phyloP scores from a whole-genome alignment of 2,329 filamentous ascomycete genomes.

The Paecilomyces fulvus region DNA sequence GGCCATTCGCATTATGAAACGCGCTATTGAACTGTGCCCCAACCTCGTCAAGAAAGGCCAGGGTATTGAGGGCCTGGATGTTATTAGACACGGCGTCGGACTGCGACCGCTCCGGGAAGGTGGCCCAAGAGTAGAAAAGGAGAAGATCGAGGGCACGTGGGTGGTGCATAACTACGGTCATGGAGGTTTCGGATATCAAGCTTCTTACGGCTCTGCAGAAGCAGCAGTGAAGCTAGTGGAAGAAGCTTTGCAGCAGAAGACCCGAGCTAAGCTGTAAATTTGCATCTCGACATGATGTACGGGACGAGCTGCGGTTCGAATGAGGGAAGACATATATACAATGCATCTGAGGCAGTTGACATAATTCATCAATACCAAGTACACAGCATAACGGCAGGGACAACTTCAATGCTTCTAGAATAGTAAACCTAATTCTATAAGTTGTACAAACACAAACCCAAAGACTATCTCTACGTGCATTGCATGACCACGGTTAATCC shows the following conservation, averaged over 20 bases:
- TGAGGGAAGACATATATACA: too few relatives aligned
- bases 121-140: slow-evolving; percentile 68
- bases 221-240: slow-evolving; percentile 58
- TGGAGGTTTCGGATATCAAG: slow-evolving; percentile 54
- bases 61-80: slow-evolving; percentile 62
- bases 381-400: too few relatives aligned
- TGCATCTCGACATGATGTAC: not conserved
- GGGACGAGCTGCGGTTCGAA: not conserved
- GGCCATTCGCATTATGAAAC: slow-evolving; percentile 76
- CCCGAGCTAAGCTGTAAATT: slow-evolving; percentile 24
- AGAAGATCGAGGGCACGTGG: slow-evolving; percentile 54
- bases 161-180: slow-evolving; percentile 39
- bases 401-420: too few relatives aligned
- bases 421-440: too few relatives aligned
- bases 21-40: slow-evolving; percentile 36
- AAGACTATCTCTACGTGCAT: not conserved
- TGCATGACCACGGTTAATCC: not conserved
- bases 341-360: too few relatives aligned
- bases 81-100: slow-evolving; percentile 76
- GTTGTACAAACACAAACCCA: too few relatives aligned
- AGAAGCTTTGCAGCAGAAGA: slow-evolving; percentile 33
- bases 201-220: slow-evolving; percentile 61
- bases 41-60: slow-evolving; percentile 44
- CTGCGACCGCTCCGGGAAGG: slow-evolving; percentile 65
- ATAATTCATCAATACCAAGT: too few relatives aligned